A percentile compares a stretch with the other conserved stretches of the same genome.
phyloP scores from a whole-genome alignment of 2,329 filamentous ascomycete genomes.

The Sporothrix inflata region DNA sequence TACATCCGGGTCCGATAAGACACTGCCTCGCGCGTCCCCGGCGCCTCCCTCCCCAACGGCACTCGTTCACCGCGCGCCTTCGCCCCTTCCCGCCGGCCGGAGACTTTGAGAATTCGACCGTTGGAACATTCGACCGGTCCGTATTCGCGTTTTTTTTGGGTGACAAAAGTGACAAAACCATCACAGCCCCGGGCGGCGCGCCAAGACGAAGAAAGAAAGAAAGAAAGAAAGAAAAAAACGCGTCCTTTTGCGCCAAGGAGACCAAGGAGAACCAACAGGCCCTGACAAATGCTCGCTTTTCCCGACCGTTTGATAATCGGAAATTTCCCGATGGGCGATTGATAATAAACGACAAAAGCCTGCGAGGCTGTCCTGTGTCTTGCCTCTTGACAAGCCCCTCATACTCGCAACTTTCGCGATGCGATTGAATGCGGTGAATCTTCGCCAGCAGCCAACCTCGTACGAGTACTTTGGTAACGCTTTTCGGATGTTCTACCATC shows the following conservation, averaged over 20 bases:
- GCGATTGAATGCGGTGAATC: neutral
- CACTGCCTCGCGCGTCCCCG: neutral
- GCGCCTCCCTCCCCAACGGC: neutral
- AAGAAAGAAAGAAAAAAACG: no score
- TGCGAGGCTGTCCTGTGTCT: neutral
- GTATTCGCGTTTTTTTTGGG: slow-evolving; percentile 13
- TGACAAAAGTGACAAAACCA: no score
- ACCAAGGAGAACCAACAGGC: neutral
- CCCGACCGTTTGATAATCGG: no score
- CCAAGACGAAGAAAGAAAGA: neutral
- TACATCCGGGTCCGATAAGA: neutral
- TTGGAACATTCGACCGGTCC: neutral
- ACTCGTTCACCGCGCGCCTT: neutral
- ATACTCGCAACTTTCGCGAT: neutral
- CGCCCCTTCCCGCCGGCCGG: neutral
- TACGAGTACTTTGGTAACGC: slow-evolving; percentile 1
- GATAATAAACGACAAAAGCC: neutral
- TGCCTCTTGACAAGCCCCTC: neutral
- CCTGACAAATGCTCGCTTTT: neutral
- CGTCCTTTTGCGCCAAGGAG: neutral
- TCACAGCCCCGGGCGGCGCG: neutral
- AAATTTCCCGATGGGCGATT: no score
- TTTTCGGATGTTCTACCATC: slow-evolving; percentile 20
- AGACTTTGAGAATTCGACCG: neutral
- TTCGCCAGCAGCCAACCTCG: neutral